Evolutionary conservation across 1,284 basidiomycete species (phyloP), one percentile per base, ranked within the genome.

Genomic region (Moniliophthora roreri): DNA sequence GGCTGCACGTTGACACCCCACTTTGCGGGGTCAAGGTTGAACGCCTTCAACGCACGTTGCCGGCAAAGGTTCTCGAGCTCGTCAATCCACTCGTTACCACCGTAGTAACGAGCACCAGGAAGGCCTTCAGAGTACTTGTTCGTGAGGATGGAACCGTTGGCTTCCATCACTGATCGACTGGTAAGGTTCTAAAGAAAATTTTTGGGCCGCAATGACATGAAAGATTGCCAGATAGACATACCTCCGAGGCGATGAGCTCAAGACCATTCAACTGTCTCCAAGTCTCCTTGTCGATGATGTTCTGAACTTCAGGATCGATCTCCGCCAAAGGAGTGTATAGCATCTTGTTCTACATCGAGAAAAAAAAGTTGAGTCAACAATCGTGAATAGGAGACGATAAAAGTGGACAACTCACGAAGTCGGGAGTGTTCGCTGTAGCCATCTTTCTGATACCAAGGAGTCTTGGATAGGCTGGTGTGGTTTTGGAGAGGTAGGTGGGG

Each of bases 1-100:
- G 97, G 97, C 77, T 99, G 97, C 58, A 99, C 97, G 70, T 99
- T 99, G 73, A 99, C 95, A 65, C 97, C 96, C 97, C 97, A 99
- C 67, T 86, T 82, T 57, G 83, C 80, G 51, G 91, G 85, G 76
- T 98, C 95, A 60, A 98, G 90, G 81, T 94, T 87, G 85, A 98
- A 99, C 8, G 97, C 95, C 75, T 91, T 79, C 62, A 99, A 84
- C 34, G 97, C 97, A 68, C 97, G 93, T 76, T 95, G 88, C 72
- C 93, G 93, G 79, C 93, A 95, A 57, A 99, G 87, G 59, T 85
- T 75, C 78, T 99, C 97, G 65, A 99, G 90, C 71, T 96, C 90
- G 70, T 99, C 97, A 65, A 98, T 93, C 80, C 91, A 92, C 73
- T 95, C 93, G 75, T 96, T 95, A 61, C 95, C 96, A 67, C 95